phyloP scores from a whole-genome alignment of 2,329 filamentous ascomycete genomes.

The Rachicladosporium sp. region DNA sequence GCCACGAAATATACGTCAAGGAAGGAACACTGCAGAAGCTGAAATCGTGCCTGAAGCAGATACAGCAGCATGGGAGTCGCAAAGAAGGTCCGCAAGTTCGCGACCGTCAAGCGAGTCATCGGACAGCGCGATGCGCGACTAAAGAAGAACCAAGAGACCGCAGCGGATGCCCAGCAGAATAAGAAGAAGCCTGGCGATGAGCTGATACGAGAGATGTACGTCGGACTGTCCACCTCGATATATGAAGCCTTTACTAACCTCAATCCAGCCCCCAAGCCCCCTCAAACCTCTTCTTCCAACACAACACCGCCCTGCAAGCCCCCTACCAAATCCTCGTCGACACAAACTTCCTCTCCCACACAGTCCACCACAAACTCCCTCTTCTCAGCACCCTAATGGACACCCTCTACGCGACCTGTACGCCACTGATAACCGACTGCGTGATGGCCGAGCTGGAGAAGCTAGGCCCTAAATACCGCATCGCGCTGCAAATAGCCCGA shows the following conservation, averaged over 20 bases:
- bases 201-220: constrained; percentile 60
- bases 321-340: constrained; percentile 74
- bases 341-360: constrained; percentile 85
- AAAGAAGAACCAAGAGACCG: constrained; percentile 66
- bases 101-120: constrained; percentile 69
- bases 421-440: constrained; percentile 74
- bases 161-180: constrained; percentile 45
- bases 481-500: constrained; percentile 73
- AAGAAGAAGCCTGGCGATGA: constrained; percentile 44
- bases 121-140: constrained; percentile 67
- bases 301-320: constrained; percentile 75
- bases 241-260: not conserved
- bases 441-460: constrained; percentile 81
- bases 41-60: no score
- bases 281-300: constrained; percentile 67
- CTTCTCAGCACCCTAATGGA: constrained; percentile 87
- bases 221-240: constrained; percentile 2
- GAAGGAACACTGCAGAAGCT: no score
- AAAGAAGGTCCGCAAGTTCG: constrained; percentile 90
- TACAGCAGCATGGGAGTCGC: constrained; percentile 61
- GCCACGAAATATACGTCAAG: no score
- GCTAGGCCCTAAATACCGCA: constrained; percentile 74
- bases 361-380: constrained; percentile 80
- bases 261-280: constrained; percentile 21
- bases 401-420: constrained; percentile 81